Evolutionary conservation across 2,329 filamentous ascomycete genomes (phyloP).

Genomic region (Aspergillus amoenus): DNA sequence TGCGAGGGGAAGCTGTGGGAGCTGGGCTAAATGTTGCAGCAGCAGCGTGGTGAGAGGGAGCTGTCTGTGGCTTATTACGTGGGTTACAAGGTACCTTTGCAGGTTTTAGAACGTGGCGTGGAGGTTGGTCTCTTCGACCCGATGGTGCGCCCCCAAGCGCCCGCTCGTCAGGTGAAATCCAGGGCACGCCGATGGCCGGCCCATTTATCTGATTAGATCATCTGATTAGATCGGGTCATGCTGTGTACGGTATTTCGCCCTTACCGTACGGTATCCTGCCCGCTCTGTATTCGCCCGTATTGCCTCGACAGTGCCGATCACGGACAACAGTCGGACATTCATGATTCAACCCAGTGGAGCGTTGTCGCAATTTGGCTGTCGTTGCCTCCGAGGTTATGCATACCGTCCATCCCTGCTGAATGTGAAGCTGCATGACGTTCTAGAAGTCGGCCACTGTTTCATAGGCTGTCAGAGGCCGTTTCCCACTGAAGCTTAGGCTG

Average conservation of each 20-base stretch:
- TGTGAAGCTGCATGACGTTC: too few species aligned
- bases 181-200: slow-evolving; percentile 20
- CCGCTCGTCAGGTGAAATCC: slow-evolving; percentile 1
- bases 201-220: slow-evolving; percentile 29
- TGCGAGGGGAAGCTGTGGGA: slow-evolving; percentile 1
- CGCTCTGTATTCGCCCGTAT: neutral
- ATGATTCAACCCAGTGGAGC: too few species aligned
- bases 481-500: neutral
- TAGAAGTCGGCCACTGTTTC: too few species aligned
- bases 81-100: neutral
- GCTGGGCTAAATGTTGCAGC: slow-evolving; percentile 3
- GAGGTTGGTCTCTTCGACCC: neutral
- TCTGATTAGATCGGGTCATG: slow-evolving; percentile 24
- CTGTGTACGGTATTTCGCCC: neutral
- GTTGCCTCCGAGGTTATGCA: too few species aligned
- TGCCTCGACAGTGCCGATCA: too few species aligned
- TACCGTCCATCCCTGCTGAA: too few species aligned
- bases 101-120: slow-evolving; percentile 5
- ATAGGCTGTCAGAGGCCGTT: too few species aligned
- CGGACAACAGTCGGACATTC: too few species aligned
- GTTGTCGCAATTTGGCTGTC: too few species aligned
- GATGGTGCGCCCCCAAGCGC: too few species aligned
- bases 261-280: neutral
- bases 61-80: slow-evolving; percentile 5
- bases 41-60: neutral